These are phyloP conservation scores for Phycomyces nitens DNA, from an alignment of 192 early-diverging fungal genomes.

Conservation along the genomic window DNA sequence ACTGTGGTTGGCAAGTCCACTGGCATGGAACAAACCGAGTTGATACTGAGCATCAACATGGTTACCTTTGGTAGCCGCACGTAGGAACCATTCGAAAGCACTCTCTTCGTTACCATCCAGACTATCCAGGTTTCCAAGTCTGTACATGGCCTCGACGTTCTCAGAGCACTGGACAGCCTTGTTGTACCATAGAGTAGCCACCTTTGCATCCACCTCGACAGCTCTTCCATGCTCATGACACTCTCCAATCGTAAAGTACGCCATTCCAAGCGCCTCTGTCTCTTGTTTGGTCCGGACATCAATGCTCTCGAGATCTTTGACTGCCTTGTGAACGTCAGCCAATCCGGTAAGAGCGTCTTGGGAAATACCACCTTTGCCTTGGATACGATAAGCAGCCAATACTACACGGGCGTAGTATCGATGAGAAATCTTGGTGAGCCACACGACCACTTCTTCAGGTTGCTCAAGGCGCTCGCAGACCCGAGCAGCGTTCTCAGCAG, in stretches of 20 bases:
- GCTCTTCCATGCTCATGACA: conserved; percentile 27
- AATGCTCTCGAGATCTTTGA: neutral
- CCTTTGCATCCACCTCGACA: neutral
- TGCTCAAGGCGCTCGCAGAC: neutral
- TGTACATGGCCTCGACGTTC: neutral
- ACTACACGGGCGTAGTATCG: neutral
- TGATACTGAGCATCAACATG: conserved; percentile 7
- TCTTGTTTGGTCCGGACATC: neutral
- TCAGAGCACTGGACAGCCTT: neutral
- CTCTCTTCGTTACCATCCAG: neutral
- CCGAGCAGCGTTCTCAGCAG: conserved; percentile 4
- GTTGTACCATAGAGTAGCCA: neutral
- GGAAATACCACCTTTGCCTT: conserved; percentile 11
- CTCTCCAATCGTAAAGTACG: conserved; percentile 10
- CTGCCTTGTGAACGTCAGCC: neutral
- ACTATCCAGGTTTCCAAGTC: too few species aligned
- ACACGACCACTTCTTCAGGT: conserved; percentile 11
- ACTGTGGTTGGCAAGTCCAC: conserved; percentile 1
- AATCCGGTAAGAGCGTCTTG: conserved; percentile 1
- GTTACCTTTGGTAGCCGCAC: conserved; percentile 11
- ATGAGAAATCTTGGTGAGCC: conserved; percentile 5
- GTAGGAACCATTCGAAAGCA: conserved; percentile 15
- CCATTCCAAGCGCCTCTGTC: conserved; percentile 5
- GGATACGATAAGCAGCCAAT: conserved; percentile 10
- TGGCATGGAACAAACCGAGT: conserved; percentile 13